Percentiles rank a stretch among this genome's conserved stretches.
Conservation (phyloP, 2,329 filamentous ascomycete genomes). For the Monilinia laxa region DNA sequence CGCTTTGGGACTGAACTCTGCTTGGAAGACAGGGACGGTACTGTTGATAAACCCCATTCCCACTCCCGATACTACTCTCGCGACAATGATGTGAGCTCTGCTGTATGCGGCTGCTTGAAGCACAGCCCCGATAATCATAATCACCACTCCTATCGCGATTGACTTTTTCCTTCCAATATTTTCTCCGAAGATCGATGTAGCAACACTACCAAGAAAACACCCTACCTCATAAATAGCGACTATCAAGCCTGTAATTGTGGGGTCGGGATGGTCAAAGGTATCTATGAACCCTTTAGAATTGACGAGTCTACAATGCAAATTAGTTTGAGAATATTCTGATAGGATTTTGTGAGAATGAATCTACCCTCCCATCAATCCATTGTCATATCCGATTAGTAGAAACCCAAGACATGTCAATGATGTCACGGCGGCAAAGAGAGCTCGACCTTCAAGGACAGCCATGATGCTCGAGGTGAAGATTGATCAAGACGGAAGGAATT, state of each 20-base stretch:
- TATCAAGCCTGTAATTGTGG: constrained; percentile 48
- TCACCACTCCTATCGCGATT: constrained; percentile 54
- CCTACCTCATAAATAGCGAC: constrained; percentile 50
- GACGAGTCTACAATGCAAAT: constrained; percentile 34
- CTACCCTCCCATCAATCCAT: constrained; percentile 47
- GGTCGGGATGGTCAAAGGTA: constrained; percentile 44
- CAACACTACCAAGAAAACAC: constrained; percentile 52
- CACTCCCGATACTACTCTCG: constrained; percentile 49
- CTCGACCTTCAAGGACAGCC: constrained; percentile 24
- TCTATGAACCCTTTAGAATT: constrained; percentile 44
- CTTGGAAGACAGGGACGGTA: constrained; percentile 56
- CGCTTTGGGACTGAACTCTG: constrained; percentile 45
- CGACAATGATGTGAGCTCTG: constrained; percentile 54
- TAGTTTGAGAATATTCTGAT: not conserved
- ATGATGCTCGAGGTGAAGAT: not conserved
- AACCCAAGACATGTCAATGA: constrained; percentile 49
- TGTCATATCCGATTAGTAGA: constrained; percentile 50
- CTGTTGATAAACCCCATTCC: constrained; percentile 49
- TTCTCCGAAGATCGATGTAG: constrained; percentile 51
- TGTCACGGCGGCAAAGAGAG: constrained; percentile 46
- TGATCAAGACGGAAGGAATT: not conserved
- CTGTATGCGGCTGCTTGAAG: constrained; percentile 45
- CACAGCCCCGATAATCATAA: constrained; percentile 57
- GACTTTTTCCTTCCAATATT: constrained; percentile 55
- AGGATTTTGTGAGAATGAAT: constrained; percentile 22